Percentiles rank a stretch among this genome's conserved stretches.
Evolutionary conservation across 306 rosid genomes (phyloP).

Genomic region (Rubus idaeus): DNA sequence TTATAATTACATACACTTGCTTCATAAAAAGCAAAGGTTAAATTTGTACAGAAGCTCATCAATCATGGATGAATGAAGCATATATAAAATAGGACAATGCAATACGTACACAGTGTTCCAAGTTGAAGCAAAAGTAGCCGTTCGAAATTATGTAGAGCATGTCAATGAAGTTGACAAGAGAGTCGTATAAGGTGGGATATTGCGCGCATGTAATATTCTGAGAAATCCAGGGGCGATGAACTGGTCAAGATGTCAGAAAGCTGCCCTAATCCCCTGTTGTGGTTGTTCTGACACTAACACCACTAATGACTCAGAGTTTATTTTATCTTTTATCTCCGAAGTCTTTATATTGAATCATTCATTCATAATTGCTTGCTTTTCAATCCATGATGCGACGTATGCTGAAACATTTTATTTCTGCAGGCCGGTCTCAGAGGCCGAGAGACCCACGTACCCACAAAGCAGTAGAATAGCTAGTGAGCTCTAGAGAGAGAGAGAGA

Average conservation of each 20-base stretch:
- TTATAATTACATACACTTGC: not conserved
- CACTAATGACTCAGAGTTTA: conserved; percentile 34
- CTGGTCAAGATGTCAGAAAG: conserved; percentile 24
- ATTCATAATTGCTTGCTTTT: conserved; percentile 76
- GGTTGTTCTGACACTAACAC: conserved; percentile 11
- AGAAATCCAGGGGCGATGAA: not conserved
- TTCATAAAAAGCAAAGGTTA: no score
- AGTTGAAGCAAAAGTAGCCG: conserved; percentile 2
- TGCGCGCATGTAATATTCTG: conserved; percentile 4
- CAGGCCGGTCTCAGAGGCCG: not conserved
- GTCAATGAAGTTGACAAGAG: conserved; percentile 21
- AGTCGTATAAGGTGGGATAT: not conserved
- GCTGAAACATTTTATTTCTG: conserved; percentile 39
- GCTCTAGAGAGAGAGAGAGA: not conserved
- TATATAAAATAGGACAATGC: not conserved
- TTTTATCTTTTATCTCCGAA: conserved; percentile 55
- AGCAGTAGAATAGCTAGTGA: not conserved
- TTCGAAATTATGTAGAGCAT: conserved; percentile 1
- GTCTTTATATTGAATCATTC: conserved; percentile 69
- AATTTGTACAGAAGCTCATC: no score
- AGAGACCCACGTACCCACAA: not conserved
- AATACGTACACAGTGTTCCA: not conserved
- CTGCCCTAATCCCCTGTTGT: conserved; percentile 6
- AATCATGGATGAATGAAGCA: not conserved
- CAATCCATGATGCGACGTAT: conserved; percentile 51